Evolutionary conservation across 2,329 filamentous ascomycete species (phyloP).

Genomic region (Escovopsis sp.): DNA sequence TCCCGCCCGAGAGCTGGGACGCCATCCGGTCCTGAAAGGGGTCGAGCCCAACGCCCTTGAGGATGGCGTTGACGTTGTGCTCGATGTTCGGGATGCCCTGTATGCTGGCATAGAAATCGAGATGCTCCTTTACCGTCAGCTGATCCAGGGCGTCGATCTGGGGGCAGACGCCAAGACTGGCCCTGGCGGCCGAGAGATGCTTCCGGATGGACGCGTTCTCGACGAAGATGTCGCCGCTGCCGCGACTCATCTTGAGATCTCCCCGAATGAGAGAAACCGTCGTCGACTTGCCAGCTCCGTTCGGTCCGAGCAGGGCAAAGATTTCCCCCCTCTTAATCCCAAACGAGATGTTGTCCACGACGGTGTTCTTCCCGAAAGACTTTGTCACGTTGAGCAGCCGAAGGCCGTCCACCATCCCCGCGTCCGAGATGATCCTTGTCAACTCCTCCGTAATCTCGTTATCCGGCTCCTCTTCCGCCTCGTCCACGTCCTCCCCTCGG

Average conservation of each 20-base stretch:
- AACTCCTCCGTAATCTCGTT: constrained; percentile 52
- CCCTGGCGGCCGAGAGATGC: constrained; percentile 55
- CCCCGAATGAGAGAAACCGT: constrained; percentile 81
- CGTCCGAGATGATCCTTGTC: constrained; percentile 34
- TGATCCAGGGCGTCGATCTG: constrained; percentile 78
- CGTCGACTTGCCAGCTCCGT: constrained; percentile 82
- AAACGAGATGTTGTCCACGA: constrained; percentile 81
- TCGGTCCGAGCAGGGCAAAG: constrained; percentile 78
- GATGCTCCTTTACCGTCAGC: constrained; percentile 79
- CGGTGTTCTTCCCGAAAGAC: constrained; percentile 57
- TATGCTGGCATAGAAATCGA: constrained; percentile 74
- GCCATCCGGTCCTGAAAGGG: constrained; percentile 63
- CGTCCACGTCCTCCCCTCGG: constrained; percentile 13
- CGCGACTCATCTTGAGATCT: constrained; percentile 58
- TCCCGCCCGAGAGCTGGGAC: constrained; percentile 68
- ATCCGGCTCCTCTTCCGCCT: constrained; percentile 25
- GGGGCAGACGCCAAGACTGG: constrained; percentile 78
- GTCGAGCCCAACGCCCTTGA: constrained; percentile 65
- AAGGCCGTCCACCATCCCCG: constrained; percentile 43
- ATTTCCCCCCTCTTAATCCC: constrained; percentile 67
- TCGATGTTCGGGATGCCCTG: constrained; percentile 62
- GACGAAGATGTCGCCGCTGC: constrained; percentile 66
- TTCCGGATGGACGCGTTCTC: constrained; percentile 62
- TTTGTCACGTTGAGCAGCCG: constrained; percentile 72
- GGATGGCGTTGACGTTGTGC: constrained; percentile 62